A percentile compares a stretch with the other conserved stretches of the same genome.
Conservation (phyloP, 768 basidiomycete species). For the Lentinula detonsa region DNA sequence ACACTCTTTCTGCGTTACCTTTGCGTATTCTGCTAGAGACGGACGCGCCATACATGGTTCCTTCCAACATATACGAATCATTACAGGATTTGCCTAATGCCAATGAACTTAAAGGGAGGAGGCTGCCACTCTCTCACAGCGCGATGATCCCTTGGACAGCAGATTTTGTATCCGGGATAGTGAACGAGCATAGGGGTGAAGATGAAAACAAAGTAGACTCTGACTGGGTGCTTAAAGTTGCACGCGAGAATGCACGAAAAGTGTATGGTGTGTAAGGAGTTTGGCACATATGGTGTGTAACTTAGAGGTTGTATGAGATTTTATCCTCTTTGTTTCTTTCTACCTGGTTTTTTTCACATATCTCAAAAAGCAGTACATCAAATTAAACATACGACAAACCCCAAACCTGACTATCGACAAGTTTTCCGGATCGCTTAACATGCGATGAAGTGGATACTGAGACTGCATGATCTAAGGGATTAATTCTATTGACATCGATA, state of each 20-base stretch:
- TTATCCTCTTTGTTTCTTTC: too few relatives aligned
- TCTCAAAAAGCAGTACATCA: too few relatives aligned
- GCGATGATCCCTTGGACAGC: slow-evolving; percentile 88
- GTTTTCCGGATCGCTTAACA: too few relatives aligned
- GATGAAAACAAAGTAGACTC: slow-evolving; percentile 41
- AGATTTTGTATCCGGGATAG: slow-evolving; percentile 55
- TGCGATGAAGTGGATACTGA: too few relatives aligned
- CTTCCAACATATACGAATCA: slow-evolving; percentile 61
- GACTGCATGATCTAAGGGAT: too few relatives aligned
- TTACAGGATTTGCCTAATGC: slow-evolving; percentile 27
- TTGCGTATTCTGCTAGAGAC: slow-evolving; percentile 70
- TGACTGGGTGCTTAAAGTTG: slow-evolving; percentile 51
- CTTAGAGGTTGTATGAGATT: too few relatives aligned
- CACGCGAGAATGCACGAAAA: slow-evolving; percentile 55
- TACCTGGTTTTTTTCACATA: too few relatives aligned
- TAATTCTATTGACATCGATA: too few relatives aligned
- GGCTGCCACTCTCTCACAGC: slow-evolving; percentile 66
- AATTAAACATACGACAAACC: too few relatives aligned
- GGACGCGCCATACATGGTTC: slow-evolving; percentile 86
- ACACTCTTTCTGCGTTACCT: slow-evolving; percentile 13
- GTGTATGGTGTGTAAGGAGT: slow-evolving; percentile 49
- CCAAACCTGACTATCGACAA: too few relatives aligned
- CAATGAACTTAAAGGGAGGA: slow-evolving; percentile 35
- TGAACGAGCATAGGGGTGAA: slow-evolving; percentile 1
- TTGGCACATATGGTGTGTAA: slow-evolving; percentile 41